A percentile compares a stretch with the other conserved stretches of the same genome.
These are phyloP conservation scores for Chrysoporthe cubensis DNA, from an alignment of 2,329 filamentous ascomycete genomes.

Conservation along the genomic window DNA sequence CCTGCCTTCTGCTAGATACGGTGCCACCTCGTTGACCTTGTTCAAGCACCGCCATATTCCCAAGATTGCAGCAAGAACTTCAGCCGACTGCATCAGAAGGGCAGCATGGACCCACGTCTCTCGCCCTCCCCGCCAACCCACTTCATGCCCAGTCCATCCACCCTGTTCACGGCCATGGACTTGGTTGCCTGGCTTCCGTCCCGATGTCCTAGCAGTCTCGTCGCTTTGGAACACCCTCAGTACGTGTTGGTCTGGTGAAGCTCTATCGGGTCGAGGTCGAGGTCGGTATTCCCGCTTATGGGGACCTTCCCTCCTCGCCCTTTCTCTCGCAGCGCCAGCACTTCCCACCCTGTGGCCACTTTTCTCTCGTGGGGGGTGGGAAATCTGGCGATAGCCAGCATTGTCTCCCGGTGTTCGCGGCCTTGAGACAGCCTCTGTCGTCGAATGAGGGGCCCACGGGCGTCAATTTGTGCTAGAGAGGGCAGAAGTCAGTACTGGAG, in stretches of 20 bases:
- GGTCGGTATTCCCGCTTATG: background rate
- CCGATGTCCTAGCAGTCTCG: background rate
- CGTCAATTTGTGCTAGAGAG: background rate
- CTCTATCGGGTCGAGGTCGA: background rate
- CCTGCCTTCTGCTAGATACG: background rate
- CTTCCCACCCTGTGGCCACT: background rate
- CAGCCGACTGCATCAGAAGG: background rate
- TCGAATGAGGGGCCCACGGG: conserved; percentile 6
- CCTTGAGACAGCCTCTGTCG: conserved; percentile 6
- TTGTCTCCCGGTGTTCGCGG: background rate
- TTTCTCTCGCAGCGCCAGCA: conserved; percentile 4
- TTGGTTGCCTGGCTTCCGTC: background rate
- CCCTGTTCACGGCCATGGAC: background rate
- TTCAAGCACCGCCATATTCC: background rate
- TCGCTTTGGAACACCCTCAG: background rate
- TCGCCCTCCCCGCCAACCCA: background rate
- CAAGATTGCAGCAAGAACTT: background rate
- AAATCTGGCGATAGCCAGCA: conserved; percentile 1
- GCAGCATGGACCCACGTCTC: background rate
- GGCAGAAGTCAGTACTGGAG: background rate
- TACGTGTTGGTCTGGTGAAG: background rate
- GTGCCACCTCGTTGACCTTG: background rate
- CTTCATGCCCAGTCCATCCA: background rate
- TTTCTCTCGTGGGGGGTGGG: background rate
- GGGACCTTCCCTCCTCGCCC: background rate